Conservation (phyloP, 257 asterid genomes). For the Petunia axillaris region DNA sequence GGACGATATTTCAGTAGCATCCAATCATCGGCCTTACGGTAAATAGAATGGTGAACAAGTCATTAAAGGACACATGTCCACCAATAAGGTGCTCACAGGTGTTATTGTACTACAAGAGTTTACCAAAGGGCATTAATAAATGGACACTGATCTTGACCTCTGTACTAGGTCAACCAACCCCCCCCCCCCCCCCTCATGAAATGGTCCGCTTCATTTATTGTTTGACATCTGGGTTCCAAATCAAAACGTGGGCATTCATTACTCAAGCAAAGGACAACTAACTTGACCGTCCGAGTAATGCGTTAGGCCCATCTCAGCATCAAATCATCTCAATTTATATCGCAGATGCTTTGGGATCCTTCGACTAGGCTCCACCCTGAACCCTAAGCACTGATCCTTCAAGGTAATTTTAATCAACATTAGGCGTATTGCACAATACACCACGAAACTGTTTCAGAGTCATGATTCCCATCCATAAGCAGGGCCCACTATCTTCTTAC, state of each 20-base stretch:
- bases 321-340: neutral
- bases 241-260: neutral
- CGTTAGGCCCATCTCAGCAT: neutral
- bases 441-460: neutral
- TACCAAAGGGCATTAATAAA: neutral
- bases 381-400: neutral
- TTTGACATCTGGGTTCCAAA: neutral
- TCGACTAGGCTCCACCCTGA: neutral
- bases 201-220: neutral
- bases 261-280: neutral
- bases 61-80: neutral
- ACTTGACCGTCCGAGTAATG: neutral
- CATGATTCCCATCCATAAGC: slow-evolving; percentile 10
- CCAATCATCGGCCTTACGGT: neutral
- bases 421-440: neutral
- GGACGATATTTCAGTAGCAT: neutral
- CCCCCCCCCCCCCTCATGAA: neutral
- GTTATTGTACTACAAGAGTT: neutral
- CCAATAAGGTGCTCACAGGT: neutral
- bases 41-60: neutral
- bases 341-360: neutral
- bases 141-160: neutral
- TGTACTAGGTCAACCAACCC: neutral
- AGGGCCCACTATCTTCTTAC: neutral
- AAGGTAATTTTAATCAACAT: neutral